Conservation (phyloP, 768 basidiomycete species). For the Dacryopinax primogenitus region DNA sequence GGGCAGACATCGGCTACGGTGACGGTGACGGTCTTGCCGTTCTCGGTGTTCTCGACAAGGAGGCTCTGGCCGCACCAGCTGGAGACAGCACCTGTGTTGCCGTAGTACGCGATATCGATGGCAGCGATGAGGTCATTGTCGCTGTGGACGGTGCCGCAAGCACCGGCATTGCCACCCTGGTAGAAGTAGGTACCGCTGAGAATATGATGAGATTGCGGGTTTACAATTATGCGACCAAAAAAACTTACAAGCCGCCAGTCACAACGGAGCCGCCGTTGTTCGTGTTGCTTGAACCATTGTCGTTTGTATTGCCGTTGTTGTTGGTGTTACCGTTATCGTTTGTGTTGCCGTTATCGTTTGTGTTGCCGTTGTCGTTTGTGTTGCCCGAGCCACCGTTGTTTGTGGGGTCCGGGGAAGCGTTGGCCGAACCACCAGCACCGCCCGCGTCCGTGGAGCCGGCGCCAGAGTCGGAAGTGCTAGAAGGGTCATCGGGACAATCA, state of each 20-base stretch:
- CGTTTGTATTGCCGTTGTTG: conserved; percentile 9
- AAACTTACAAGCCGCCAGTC: neutral
- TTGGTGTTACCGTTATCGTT: neutral
- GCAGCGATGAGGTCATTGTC: conserved; percentile 38
- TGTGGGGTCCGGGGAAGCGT: neutral
- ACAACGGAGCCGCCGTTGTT: conserved; percentile 8
- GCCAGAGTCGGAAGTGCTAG: conserved; percentile 14
- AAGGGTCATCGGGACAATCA: conserved; percentile 13
- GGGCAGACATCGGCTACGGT: conserved; percentile 73
- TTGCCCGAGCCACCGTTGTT: conserved; percentile 13
- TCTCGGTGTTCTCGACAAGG: conserved; percentile 46
- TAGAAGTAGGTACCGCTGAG: conserved; percentile 42
- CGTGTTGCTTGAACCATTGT: conserved; percentile 9
- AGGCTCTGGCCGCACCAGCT: conserved; percentile 54
- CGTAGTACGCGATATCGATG: conserved; percentile 42
- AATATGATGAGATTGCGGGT: conserved; percentile 14
- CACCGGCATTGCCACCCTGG: conserved; percentile 62
- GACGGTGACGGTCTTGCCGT: conserved; percentile 47
- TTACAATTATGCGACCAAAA: neutral
- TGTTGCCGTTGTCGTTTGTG: conserved; percentile 9
- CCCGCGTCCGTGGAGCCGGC: too few species aligned
- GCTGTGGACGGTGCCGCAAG: conserved; percentile 51
- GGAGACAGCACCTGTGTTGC: conserved; percentile 36
- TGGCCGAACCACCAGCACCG: neutral
- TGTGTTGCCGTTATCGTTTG: conserved; percentile 3